Evolutionary conservation across 768 basidiomycete species (phyloP), one percentile per base, ranked within the genome.

Genomic region (Collybiopsis luxurians): DNA sequence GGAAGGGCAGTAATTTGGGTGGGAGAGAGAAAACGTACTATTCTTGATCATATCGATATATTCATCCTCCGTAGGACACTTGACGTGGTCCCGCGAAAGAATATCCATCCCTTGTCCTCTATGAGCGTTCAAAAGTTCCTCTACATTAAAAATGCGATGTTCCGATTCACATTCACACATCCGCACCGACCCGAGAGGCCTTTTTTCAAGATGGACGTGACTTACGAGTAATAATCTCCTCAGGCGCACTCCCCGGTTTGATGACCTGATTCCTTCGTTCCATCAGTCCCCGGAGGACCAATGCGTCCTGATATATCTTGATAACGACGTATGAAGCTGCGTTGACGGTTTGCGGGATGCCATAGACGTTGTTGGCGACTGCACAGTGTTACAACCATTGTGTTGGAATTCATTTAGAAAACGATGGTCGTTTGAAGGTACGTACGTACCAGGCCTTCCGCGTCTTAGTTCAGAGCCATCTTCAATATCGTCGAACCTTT

Each of bases 301-400:
- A 84, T 1, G 97, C 79, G 61, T 96, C 91, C 60, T 92, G 81
- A 67, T 87, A 95, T 0, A 95, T 96, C 49, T 92, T 82, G 67
- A 98, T 98, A 67, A 96, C 98, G 30, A 95, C 92, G 61, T 98
- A 98, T 66, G 97, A 98, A 0, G 96, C 96, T 0, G 89, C 86
- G 68, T 99, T 99, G 73, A 99, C 94, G 0, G 96, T 97, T 67
- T 98, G 96, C 0, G 96, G 94, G 2, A 97, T 74, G 1, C 96
- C 96, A 63, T 96, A 99, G 62, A 99, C 96, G 74, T 90, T 92
- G 75, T 99, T 95, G 0, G 92, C 85, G 24, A 95, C 95, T 87
- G n/a, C n/a, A n/a, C n/a, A n/a, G n/a, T n/a, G n/a, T n/a, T n/a
- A n/a, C n/a, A n/a, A n/a, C n/a, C n/a, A n/a, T n/a, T n/a, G n/a